Base-by-base conservation (phyloP, 2,329 filamentous ascomycete genomes). In the Drechmeria coniospora region DNA sequence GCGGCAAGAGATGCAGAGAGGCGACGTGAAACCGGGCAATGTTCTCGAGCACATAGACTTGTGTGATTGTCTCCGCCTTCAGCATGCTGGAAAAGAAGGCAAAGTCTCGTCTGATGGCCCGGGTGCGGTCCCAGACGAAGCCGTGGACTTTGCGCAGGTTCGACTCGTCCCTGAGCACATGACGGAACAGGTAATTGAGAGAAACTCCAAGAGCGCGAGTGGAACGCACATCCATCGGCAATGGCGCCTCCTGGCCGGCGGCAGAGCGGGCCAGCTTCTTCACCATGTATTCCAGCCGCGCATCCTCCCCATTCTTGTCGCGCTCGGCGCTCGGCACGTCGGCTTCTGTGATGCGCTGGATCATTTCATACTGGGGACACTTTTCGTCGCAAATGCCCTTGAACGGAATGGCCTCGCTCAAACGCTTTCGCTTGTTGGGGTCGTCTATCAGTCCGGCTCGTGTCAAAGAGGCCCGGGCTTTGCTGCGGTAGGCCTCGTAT, bases 331-430 rank as follows among this genome's bases (percentile, higher is more conserved):
- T n/a, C n/a, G n/a, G n/a, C 14, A 74, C 60, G 34, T 76, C 68
- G 38, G 61, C 55, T 43, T 77, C 69, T 26, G 64, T 65, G 31
- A 78, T 75, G 34, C 73, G 61, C 27, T 60, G 67, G 19, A 74
- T 62, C 44, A 67, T 68, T 44, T 79, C 74, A 46, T 67, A 76
- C 36, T 75, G 68, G 5, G 74, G 74, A 34, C 74, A 79, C 73
- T 77, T 78, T 15, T 74, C 68, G 39, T 77, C 68, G 40, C 72
- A 77, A 25, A 73, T 74, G 10, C 74, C 74, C 43, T 72, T 72
- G 43, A 79, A 79, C 23, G 68, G 63, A 26, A 78, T 68, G 6
- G 74, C 74, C 42, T 78, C 65, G 32, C 68, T 61, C 6, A 79
- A 56, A 12, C 60, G 63, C 41, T 73, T 71, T 30, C 65, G 65